Evolutionary conservation across 2,329 filamentous ascomycete genomes (phyloP), one percentile per base, ranked within the genome.

Genomic region (Cytospora leucostoma): DNA sequence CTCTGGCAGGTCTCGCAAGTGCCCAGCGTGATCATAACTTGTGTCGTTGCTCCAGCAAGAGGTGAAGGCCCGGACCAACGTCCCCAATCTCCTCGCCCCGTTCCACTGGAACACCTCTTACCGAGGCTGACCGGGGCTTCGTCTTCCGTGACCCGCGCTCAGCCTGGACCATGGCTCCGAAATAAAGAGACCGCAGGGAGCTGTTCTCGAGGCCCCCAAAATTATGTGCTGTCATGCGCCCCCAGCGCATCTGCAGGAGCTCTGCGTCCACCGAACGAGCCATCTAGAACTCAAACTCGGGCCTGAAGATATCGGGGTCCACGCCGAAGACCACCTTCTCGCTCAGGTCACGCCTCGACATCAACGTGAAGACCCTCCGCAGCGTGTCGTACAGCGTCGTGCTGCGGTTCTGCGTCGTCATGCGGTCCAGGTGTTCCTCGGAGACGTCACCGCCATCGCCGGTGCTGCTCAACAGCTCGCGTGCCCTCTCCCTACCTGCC

Each of bases 331-430:
- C 88, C 7, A 97, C 95, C 79, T 88, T 85, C 74, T 98, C 93
- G 3, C 90, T 90, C 72, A 99, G 75, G 77, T 99, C 95, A 62
- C 92, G 82, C 63, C 95, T 81, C 2, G 90, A 90, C 95, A 99
- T 98, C 79, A 96, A 92, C 11, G 88, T 93, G 76, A 99, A 98
- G n/a, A 98, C 95, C 65, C 96, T 83, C 66, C 94, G 81, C 66
- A 99, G 79, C 13, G 96, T 99, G 75, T 99, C 96, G 76, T 97
- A 97, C 64, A 99, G 80, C 71, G 97, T 99, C 56, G 93, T 97
- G 80, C 92, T 97, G 74, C 96, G 88, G 77, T 99, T 99, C 80
- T 98, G 94, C 58, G 89, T 89, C 61, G 96, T 89, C 88, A 97
- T 93, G 65, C 90, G 84, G 72, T 97, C 91, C 21, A 97, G 82